Conservation (phyloP, 2,329 filamentous ascomycete species). For the Ophiostoma fasciatum region DNA sequence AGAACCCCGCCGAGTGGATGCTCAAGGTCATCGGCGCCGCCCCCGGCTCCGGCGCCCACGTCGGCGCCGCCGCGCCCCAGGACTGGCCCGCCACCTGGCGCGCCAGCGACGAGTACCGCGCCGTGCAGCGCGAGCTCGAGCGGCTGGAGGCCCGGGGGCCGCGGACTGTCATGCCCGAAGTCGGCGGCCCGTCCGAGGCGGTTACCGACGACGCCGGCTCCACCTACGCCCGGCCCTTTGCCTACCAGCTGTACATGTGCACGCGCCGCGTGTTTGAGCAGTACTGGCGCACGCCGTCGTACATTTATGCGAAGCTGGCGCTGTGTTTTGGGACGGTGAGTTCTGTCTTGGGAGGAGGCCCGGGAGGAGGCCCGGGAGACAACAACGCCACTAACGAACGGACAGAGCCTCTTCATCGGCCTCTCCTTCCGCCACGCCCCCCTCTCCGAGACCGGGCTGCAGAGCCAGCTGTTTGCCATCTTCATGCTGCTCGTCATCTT, state of each 20-base stretch:
- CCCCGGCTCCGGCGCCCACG: slow-evolving; percentile 44
- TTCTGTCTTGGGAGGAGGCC: too few relatives aligned
- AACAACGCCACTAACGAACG: too few relatives aligned
- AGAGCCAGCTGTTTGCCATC: slow-evolving; percentile 47
- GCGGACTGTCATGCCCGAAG: slow-evolving; percentile 11
- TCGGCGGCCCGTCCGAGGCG: not conserved
- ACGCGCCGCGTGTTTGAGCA: slow-evolving; percentile 56
- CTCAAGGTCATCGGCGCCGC: slow-evolving; percentile 46
- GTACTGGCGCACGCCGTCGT: slow-evolving; percentile 63
- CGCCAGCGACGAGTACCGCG: slow-evolving; percentile 40
- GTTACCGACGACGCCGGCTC: slow-evolving; percentile 9
- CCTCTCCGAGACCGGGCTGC: slow-evolving; percentile 44
- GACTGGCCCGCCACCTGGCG: slow-evolving; percentile 41
- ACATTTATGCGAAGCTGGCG: slow-evolving; percentile 56
- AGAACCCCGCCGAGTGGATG: slow-evolving; percentile 80
- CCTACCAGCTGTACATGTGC: slow-evolving; percentile 43
- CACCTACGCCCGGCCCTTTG: slow-evolving; percentile 54
- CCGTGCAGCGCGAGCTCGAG: slow-evolving; percentile 50
- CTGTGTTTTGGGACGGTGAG: slow-evolving; percentile 26
- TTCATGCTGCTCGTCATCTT: slow-evolving; percentile 48
- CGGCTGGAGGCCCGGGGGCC: slow-evolving; percentile 11
- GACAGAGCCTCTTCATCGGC: slow-evolving; percentile 45
- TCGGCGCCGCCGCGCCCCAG: slow-evolving; percentile 44
- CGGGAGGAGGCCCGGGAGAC: too few relatives aligned
- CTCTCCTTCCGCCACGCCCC: slow-evolving; percentile 46